phyloP scores from a whole-genome alignment of 139 green algal species.

The Deuterostichococcus epilithicus region DNA sequence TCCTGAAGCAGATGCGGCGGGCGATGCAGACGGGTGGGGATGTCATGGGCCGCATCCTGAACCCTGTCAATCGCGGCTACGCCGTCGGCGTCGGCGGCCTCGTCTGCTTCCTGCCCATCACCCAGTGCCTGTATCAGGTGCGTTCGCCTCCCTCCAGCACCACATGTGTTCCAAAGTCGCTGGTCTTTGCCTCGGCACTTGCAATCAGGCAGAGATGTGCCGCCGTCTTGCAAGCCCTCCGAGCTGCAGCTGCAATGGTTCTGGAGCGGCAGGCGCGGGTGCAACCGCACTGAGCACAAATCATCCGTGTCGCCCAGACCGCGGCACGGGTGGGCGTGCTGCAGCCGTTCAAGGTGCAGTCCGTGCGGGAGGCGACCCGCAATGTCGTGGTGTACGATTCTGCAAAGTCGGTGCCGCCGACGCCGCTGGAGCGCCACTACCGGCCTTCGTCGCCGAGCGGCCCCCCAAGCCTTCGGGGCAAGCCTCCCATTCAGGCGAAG shows the following conservation, averaged over 20 bases:
- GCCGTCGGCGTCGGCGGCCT: constrained; percentile 33
- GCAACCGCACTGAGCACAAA: background rate
- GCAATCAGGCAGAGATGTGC: too few relatives aligned
- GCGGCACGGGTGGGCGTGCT: constrained; percentile 16
- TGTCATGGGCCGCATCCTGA: constrained; percentile 37
- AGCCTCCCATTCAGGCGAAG: background rate
- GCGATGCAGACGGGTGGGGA: background rate
- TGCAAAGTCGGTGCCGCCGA: background rate
- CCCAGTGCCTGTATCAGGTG: constrained; percentile 1
- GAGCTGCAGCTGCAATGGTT: too few relatives aligned
- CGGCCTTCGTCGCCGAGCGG: too few relatives aligned
- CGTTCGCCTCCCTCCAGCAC: background rate
- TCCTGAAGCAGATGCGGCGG: background rate
- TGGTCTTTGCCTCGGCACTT: too few relatives aligned
- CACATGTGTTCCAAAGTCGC: too few relatives aligned
- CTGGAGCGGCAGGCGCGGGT: too few relatives aligned
- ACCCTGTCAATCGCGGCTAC: constrained; percentile 31
- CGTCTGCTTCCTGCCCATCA: constrained; percentile 34
- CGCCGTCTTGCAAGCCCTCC: too few relatives aligned
- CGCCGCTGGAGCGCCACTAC: too few relatives aligned
- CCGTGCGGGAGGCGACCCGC: background rate
- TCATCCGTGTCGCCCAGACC: background rate
- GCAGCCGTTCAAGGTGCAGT: constrained; percentile 9
- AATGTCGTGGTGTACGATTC: background rate
- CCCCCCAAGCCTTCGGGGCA: background rate